These are phyloP conservation scores for Hyparrhenia diplandra DNA, from an alignment of 176 grass and related monocot genomes.

Conservation along the genomic window DNA sequence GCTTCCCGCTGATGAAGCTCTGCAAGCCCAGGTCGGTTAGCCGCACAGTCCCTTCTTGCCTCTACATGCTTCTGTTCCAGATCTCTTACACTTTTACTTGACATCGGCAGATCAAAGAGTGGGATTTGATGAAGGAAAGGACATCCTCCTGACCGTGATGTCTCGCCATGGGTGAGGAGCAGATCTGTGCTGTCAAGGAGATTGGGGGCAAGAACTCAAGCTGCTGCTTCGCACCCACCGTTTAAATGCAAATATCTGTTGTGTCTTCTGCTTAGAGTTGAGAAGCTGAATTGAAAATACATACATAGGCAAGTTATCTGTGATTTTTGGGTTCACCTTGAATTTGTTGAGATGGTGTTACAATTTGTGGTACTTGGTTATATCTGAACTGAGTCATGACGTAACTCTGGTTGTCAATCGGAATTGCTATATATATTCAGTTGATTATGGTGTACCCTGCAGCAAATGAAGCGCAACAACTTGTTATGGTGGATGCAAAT, in stretches of 20 bases:
- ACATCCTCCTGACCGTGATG: slow-evolving; percentile 54
- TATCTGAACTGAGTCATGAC: neutral
- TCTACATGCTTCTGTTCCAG: neutral
- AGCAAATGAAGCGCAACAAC: neutral
- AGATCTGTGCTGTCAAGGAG: slow-evolving; percentile 54
- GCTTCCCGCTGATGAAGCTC: slow-evolving; percentile 46
- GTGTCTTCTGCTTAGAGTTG: slow-evolving; percentile 22
- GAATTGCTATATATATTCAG: neutral
- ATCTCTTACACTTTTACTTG: neutral
- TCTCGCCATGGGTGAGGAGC: slow-evolving; percentile 62
- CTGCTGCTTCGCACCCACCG: neutral
- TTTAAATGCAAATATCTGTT: neutral
- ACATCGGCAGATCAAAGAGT: slow-evolving; percentile 30
- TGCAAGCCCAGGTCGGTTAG: slow-evolving; percentile 27
- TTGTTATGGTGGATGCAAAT: no score
- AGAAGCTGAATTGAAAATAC: slow-evolving; percentile 3
- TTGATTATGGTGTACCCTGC: neutral
- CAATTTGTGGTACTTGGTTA: neutral
- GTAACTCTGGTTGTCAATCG: neutral
- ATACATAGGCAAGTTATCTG: slow-evolving; percentile 28
- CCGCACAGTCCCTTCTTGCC: neutral
- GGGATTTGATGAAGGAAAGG: slow-evolving; percentile 58
- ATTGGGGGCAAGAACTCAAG: slow-evolving; percentile 35
- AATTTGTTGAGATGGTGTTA: slow-evolving; percentile 1
- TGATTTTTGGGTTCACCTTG: slow-evolving; percentile 7